Base-by-base conservation (phyloP, 2,329 filamentous ascomycete genomes). In the Coccinonectria pachysandricola region DNA sequence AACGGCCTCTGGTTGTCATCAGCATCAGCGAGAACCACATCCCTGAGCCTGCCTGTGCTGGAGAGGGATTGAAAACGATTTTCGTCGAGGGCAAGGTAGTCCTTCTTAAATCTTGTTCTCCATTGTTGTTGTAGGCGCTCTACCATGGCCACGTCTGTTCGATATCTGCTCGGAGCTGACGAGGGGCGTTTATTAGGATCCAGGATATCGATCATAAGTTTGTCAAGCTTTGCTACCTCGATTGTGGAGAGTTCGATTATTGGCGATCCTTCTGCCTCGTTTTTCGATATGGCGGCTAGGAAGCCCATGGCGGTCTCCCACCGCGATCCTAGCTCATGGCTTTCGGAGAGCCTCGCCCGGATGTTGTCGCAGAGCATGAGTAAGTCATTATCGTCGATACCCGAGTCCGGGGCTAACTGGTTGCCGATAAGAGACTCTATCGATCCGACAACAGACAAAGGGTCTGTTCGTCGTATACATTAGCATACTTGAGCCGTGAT, bases 71-170 rank as follows among this genome's bases (percentile, higher is more conserved):
- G 38, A 19, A 54, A 54, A n/a, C 65, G 50, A 7, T 49, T 45
- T 24, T 65, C 51, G 28, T 68, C 64, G 14, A 68, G 54, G 32
- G 55, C 51, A 32, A 61, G 57, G 29, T 61, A 66, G 6, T 50
- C 40, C n/a, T 59, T 56, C 19, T 52, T 48, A 36, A 66, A 67
- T 4, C 64, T 52, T 6, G 45, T 39, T 23, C 54, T 45, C 65
- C 64, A 69, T 19, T 45, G 34, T n/a, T 50, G 49, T 32, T 59
- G 53, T 23, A 69, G 38, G 19, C 40, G 46, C 30, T 57, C 53
- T 8, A 55, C 62, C 18, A 55, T 43, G 6, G 46, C 36, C 12
- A 52, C 40, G 31, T 60, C 52, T 13, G 49, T 43, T 11, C 48
- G 45, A 30, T 55, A 52, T 27, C 49, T 44, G 4, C 40, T 42